phyloP scores from a whole-genome alignment of 768 basidiomycete genomes.

The Suillus subluteus region DNA sequence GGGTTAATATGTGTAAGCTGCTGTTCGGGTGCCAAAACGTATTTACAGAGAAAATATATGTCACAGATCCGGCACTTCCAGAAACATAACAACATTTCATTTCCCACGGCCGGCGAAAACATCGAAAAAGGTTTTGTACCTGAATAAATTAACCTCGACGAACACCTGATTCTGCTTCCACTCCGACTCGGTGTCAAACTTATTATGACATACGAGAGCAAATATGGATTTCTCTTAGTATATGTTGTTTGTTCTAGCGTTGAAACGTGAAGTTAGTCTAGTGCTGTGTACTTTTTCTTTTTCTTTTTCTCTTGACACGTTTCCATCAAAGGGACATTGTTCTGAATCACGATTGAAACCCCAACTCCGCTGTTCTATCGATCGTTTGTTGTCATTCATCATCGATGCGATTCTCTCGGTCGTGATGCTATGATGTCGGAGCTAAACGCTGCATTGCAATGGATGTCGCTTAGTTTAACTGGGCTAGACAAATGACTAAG shows the following conservation, averaged over 20 bases:
- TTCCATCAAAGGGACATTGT: constrained; percentile 29
- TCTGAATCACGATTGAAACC: constrained; percentile 31
- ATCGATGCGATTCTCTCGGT: constrained; percentile 31
- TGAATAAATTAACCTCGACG: constrained; percentile 32
- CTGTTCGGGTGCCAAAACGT: constrained; percentile 39
- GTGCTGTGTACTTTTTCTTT: too few species aligned
- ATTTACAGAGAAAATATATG: constrained; percentile 45
- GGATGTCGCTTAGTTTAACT: constrained; percentile 20
- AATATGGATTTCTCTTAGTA: too few species aligned
- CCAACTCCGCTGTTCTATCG: constrained; percentile 35
- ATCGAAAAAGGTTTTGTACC: constrained; percentile 31
- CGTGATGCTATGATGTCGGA: constrained; percentile 31
- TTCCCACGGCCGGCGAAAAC: constrained; percentile 39
- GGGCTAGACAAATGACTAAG: constrained; percentile 27
- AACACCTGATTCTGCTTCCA: constrained; percentile 22
- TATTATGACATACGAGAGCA: constrained; percentile 12
- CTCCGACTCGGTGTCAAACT: constrained; percentile 24
- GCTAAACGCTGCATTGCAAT: constrained; percentile 28
- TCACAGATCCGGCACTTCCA: constrained; percentile 44
- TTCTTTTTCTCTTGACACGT: constrained; percentile 9
- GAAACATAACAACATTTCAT: constrained; percentile 41
- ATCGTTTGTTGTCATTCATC: constrained; percentile 22
- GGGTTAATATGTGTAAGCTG: constrained; percentile 39
- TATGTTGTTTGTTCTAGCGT: too few species aligned
- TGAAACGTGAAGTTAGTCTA: too few species aligned